Conservation (phyloP, 1,139 yeast species). For the Groenewaldozyma sp. region DNA sequence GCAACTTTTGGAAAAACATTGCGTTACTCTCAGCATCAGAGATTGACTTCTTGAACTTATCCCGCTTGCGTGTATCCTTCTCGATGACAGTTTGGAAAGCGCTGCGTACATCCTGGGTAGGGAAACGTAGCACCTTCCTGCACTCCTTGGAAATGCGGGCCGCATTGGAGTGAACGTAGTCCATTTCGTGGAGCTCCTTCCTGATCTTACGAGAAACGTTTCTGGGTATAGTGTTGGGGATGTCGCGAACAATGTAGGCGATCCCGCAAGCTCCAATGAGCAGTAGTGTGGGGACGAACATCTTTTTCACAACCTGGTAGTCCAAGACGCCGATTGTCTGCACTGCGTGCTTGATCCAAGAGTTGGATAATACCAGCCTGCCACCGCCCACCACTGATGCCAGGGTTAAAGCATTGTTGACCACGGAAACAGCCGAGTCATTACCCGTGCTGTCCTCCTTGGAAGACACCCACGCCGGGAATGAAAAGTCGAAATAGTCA, state of each 20-base stretch:
- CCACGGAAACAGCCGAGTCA: constrained; percentile 23
- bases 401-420: constrained; percentile 33
- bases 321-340: constrained; percentile 16
- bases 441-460: constrained; percentile 3
- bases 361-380: constrained; percentile 24
- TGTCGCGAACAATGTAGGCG: constrained; percentile 63
- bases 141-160: constrained; percentile 74
- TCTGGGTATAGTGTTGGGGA: constrained; percentile 83
- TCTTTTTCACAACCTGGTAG: constrained; percentile 24
- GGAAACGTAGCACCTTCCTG: constrained; percentile 68
- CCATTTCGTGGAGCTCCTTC: constrained; percentile 51
- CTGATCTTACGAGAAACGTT: constrained; percentile 69
- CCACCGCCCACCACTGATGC: constrained; percentile 33
- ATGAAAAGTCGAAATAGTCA: constrained; percentile 58
- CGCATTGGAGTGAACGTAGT: constrained; percentile 72
- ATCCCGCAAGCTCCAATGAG: constrained; percentile 51
- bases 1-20: constrained; percentile 50
- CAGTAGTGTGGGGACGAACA: constrained; percentile 40
- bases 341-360: constrained; percentile 23
- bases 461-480: constrained; percentile 16
- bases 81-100: constrained; percentile 68
- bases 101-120: constrained; percentile 73
- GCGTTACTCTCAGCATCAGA: constrained; percentile 49
- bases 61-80: constrained; percentile 50
- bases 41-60: constrained; percentile 43